Percentiles rank a stretch among this genome's conserved stretches.
Conservation (phyloP, 2,329 filamentous ascomycete species). For the Fusarium verrucosum region DNA sequence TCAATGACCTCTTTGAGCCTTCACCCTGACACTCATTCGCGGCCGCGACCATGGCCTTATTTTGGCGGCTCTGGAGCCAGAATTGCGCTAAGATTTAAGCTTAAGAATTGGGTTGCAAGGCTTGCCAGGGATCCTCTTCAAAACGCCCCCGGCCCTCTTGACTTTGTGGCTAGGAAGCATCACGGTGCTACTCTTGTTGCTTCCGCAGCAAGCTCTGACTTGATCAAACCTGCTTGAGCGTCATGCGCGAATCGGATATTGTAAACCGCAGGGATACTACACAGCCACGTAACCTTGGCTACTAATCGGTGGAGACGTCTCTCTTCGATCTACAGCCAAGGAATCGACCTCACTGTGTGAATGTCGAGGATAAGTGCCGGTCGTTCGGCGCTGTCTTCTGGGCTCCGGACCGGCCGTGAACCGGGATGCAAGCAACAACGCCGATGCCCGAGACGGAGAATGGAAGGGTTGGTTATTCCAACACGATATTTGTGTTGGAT, state of each 20-base stretch:
- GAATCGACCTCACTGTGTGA: conserved; percentile 24
- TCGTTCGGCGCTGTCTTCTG: conserved; percentile 30
- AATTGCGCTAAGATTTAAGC: conserved; percentile 37
- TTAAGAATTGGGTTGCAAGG: conserved; percentile 25
- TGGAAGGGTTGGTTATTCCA: background rate
- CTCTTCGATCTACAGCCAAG: conserved; percentile 29
- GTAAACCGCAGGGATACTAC: conserved; percentile 6
- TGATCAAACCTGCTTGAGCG: conserved; percentile 2
- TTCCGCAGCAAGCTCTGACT: background rate
- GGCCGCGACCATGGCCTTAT: background rate
- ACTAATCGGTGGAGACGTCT: background rate
- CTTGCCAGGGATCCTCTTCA: conserved; percentile 16
- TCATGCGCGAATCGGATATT: conserved; percentile 2
- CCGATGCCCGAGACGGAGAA: conserved; percentile 25
- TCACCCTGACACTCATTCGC: background rate
- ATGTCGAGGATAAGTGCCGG: conserved; percentile 12
- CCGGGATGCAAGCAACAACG: conserved; percentile 9
- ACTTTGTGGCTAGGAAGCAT: background rate
- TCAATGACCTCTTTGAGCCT: conserved; percentile 6
- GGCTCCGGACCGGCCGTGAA: conserved; percentile 32
- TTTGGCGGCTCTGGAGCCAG: conserved; percentile 25
- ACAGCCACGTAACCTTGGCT: conserved; percentile 28
- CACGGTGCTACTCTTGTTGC: background rate
- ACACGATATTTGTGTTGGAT: background rate
- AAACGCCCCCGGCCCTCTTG: conserved; percentile 14